Percentiles rank a stretch among this genome's conserved stretches.
Conservation (phyloP, 768 basidiomycete species). For the Collybiopsis luxurians region DNA sequence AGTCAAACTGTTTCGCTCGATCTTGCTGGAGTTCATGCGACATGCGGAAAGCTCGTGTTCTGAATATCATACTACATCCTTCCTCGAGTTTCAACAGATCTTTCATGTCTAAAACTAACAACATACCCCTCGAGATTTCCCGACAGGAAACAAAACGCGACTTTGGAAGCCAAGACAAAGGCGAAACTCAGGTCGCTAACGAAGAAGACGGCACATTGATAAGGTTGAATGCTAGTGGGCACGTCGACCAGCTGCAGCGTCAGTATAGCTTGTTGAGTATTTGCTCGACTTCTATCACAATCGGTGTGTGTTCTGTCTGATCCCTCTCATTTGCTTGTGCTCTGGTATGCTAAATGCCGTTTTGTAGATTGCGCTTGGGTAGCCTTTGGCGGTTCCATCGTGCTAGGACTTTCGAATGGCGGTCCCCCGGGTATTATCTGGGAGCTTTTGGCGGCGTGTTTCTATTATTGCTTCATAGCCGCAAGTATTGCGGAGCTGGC, state of each 20-base stretch:
- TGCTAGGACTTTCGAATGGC: slow-evolving; percentile 11
- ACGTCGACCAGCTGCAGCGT: slow-evolving; percentile 13
- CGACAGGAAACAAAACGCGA: no score
- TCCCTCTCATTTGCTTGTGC: background rate
- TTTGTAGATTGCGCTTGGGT: slow-evolving; percentile 11
- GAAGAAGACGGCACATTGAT: background rate
- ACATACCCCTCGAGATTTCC: no score
- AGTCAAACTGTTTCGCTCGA: no score
- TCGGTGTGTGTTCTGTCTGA: slow-evolving; percentile 6
- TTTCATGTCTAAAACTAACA: no score
- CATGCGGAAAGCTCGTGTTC: no score
- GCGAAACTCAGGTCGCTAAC: background rate
- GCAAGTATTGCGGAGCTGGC: slow-evolving; percentile 15
- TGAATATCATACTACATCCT: no score
- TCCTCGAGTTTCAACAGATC: no score
- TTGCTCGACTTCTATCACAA: slow-evolving; percentile 14
- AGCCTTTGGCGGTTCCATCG: slow-evolving; percentile 13
- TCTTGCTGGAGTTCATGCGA: no score
- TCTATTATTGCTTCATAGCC: slow-evolving; percentile 14
- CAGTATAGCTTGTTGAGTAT: slow-evolving; percentile 15
- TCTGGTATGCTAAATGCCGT: background rate
- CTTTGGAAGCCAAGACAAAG: no score
- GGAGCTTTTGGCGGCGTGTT: slow-evolving; percentile 12
- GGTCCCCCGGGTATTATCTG: slow-evolving; percentile 14
- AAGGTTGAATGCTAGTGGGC: slow-evolving; percentile 13